These are phyloP conservation scores for Russula griseocarnosa DNA, from an alignment of 768 basidiomycete genomes.

Conservation along the genomic window DNA sequence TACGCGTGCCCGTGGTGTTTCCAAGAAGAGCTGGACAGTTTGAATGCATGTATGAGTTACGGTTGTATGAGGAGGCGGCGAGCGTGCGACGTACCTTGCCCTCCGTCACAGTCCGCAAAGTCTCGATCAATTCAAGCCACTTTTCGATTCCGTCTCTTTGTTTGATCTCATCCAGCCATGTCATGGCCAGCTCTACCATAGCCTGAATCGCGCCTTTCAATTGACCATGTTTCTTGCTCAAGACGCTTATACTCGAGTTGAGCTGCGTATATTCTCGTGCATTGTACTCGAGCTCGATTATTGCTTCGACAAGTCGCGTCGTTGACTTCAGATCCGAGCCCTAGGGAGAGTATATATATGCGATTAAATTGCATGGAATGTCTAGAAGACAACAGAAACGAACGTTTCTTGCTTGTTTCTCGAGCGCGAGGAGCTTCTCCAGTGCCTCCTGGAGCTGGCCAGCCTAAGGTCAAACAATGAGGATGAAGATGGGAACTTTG, in stretches of 20 bases:
- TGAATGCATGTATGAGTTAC: not conserved
- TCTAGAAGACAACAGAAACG: conserved; percentile 29
- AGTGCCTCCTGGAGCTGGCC: conserved; percentile 81
- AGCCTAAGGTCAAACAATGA: conserved; percentile 44
- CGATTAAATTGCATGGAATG: conserved; percentile 7
- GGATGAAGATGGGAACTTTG: conserved; percentile 2
- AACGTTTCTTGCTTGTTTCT: conserved; percentile 97
- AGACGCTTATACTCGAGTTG: conserved; percentile 59
- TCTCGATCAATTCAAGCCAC: conserved; percentile 88
- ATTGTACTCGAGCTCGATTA: conserved; percentile 67
- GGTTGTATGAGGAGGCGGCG: conserved; percentile 15
- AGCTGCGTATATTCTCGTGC: conserved; percentile 65
- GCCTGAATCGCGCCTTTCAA: conserved; percentile 84
- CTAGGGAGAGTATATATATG: conserved; percentile 39
- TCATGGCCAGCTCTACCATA: conserved; percentile 85
- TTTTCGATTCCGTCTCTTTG: conserved; percentile 59
- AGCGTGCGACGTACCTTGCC: conserved; percentile 69
- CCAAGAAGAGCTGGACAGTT: conserved; percentile 76
- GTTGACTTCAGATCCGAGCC: conserved; percentile 94
- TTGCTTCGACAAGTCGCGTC: conserved; percentile 71
- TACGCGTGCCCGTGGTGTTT: conserved; percentile 92
- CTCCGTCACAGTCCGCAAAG: conserved; percentile 87
- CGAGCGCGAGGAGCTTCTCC: conserved; percentile 82
- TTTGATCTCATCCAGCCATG: conserved; percentile 76
- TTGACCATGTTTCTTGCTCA: conserved; percentile 97